Evolutionary conservation across 2,329 filamentous ascomycete species (phyloP), one percentile per base, ranked within the genome.

Genomic region (Diaporthe australafricana): DNA sequence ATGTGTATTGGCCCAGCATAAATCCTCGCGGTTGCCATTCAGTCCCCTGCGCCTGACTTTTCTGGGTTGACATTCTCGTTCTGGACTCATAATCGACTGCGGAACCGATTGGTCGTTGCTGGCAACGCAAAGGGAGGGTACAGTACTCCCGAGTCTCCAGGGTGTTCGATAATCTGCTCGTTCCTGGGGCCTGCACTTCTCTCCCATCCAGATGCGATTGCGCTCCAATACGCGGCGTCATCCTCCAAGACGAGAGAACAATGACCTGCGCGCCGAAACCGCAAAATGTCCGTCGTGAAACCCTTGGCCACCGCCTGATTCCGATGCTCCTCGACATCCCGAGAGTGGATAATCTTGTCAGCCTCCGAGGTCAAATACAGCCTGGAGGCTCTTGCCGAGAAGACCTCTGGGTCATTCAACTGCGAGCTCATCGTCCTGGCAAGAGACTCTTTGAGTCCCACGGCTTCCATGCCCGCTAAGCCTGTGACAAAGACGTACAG

Each of bases 281-380:
- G 45, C 38, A 73, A 7, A 2, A 62, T 42, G 12, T 50, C 71
- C 5, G 68, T 55, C 25, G 25, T 56, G 8, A 73, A 20, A 4
- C 71, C 71, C 45, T 47, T 53, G 38, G 60, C 38, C 22, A 50
- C 45, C 30, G 71, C 71, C n/a, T 71, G 12, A 17, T 65, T 20
- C 12, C 25, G 48, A 25, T 73, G 71, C 11, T 56, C 30, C 20
- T 70, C 60, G 17, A 73, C 48, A 30, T 73, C 30, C 14, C 38
- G 45, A 40, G 48, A 20, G 30, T 62, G 40, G 20, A 73, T 30
- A 27, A 73, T 68, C 6, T n/a, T 12, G 35, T 73, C 71, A 5
- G 38, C 71, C 14, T 62, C 45, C 27, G 71, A 73, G 7, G 71
- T 56, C n/a, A 73, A 22, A 52, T 73, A 73, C 14, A 73, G 68